Evolutionary conservation across 768 basidiomycete genomes (phyloP), one percentile per base, ranked within the genome.

Genomic region (Exidia glandulosa): DNA sequence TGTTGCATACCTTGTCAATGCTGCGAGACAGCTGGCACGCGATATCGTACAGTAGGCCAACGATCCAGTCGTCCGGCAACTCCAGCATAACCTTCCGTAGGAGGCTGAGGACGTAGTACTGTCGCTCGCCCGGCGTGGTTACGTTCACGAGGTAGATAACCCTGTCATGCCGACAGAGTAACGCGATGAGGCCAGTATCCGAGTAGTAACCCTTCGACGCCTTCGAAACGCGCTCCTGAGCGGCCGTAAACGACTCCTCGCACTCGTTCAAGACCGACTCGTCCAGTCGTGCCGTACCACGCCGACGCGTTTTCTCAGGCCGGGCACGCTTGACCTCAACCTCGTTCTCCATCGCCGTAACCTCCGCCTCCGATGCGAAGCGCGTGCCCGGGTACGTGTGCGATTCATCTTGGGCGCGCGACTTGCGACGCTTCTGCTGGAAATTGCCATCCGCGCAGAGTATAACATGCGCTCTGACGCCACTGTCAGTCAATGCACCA

Each of bases 131-230:
- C 14, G 74, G 67, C 1, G 73, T 67, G 60, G 73, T 70, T 14
- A 79, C 75, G 56, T 79, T 76, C 19, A 72, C 71, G 2, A 75
- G 61, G 30, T 72, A 73, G 0, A 77, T 57, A 0, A 63, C 63
- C 14, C n/a, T 7, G 58, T 66, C 65, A 33, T 66, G 66, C 12
- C 54, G 36, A n/a, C 66, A 66, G 41, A 64, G 34, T 7, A 66
- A 30, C 14, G 60, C 62, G 60, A 66, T 61, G 0, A 66, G 31
- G 12, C 65, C 66, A 19, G 61, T 66, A 55, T 64, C 62, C 2
- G 59, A 55, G 58, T 64, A 67, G 31, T 62, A 64, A 14, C 5
- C 9, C 3, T 48, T 62, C 23, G 63, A 62, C 61, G 6, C 66
- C 70, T 36, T 75, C 5, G 30, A 23, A 25, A 31, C 32, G 16